Evolutionary conservation across 148 eudicot genomes (phyloP), one percentile per base, ranked within the genome.

Genomic region (Fallopia convolvulus): DNA sequence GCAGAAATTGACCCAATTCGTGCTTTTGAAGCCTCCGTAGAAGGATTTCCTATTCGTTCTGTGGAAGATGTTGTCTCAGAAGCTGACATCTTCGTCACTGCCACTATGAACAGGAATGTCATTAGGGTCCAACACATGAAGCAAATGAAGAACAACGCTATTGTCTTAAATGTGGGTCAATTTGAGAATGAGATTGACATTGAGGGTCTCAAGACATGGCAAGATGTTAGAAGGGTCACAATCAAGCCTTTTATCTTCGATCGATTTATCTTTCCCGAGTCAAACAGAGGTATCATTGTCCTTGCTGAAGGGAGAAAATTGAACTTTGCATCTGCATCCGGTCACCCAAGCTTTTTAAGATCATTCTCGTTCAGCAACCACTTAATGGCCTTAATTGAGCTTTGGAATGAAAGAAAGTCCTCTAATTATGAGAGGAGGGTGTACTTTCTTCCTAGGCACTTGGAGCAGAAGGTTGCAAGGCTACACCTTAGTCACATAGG

Each of bases 111-210:
- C 92, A 90, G 89, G 90, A 93, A 94, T 88, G 89, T 94, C 82
- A 89, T 94, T 81, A 94, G 89, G 92, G 87, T 94, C 17, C 81
- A 84, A 83, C 85, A 94, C 91, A 90, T 94, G 97, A 88, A 42
- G 80, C 90, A 90, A 85, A 94, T 94, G 98, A 94, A 94, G 89
- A 94, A 94, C 93, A 94, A 94, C 18, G 97, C 95, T 79, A 92
- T 92, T 44, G 98, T 94, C 46, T 92, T 94, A 87, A 94, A 94
- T 91, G 88, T 94, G 36, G 98, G 98, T 55, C 98, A 94, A 84
- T 92, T 94, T 66, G 98, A 94, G 87, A 94, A 94, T 23, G 98
- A 94, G 42, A 92, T 94, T 14, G 98, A 92, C 84, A 89, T 92
- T 97, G 84, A 52, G 0, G 97, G 97, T 5, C 91, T 94, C 0